A percentile compares a stretch with the other conserved stretches of the same genome.
These are phyloP conservation scores for Tuber melanosporum DNA, from an alignment of 495 filamentous ascomycete genomes.

Conservation along the genomic window DNA sequence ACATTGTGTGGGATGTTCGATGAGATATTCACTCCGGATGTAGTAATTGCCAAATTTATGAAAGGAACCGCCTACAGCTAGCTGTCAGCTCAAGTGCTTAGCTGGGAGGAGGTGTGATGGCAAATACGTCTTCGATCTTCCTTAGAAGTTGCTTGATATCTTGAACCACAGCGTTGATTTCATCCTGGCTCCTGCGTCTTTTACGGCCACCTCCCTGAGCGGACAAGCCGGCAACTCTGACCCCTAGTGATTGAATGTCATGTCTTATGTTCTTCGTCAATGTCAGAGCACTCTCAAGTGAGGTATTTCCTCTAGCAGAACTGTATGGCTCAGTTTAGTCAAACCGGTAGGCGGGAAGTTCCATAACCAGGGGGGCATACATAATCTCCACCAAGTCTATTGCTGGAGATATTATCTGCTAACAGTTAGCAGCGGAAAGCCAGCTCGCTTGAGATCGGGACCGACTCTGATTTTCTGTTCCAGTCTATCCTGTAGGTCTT, in stretches of 20 bases:
- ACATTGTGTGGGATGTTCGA: constrained; percentile 72
- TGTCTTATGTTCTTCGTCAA: constrained; percentile 80
- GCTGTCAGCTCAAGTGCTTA: constrained; percentile 7
- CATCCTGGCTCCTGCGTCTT: constrained; percentile 46
- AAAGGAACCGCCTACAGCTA: constrained; percentile 63
- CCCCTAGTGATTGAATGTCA: constrained; percentile 79
- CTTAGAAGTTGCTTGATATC: constrained; percentile 70
- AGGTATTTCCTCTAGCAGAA: constrained; percentile 88
- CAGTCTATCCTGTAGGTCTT: constrained; percentile 63
- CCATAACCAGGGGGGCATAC: constrained; percentile 46
- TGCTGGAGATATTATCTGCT: constrained; percentile 77
- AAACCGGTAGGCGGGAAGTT: constrained; percentile 11
- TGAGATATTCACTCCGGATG: constrained; percentile 80
- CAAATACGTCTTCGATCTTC: constrained; percentile 69
- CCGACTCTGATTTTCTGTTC: constrained; percentile 77
- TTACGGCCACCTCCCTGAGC: constrained; percentile 50
- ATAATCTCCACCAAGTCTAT: constrained; percentile 94
- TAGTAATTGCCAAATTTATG: constrained; percentile 91
- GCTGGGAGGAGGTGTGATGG: neutral
- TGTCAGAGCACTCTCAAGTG: constrained; percentile 79
- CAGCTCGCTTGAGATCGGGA: constrained; percentile 4
- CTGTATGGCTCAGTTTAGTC: constrained; percentile 44
- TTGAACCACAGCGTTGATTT: constrained; percentile 62
- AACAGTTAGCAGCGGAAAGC: constrained; percentile 6
- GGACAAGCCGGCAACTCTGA: constrained; percentile 64